A percentile compares a stretch with the other conserved stretches of the same genome.
Evolutionary conservation across 202 grass and related monocot species (phyloP).

Genomic region (Alloteropsis angusta): DNA sequence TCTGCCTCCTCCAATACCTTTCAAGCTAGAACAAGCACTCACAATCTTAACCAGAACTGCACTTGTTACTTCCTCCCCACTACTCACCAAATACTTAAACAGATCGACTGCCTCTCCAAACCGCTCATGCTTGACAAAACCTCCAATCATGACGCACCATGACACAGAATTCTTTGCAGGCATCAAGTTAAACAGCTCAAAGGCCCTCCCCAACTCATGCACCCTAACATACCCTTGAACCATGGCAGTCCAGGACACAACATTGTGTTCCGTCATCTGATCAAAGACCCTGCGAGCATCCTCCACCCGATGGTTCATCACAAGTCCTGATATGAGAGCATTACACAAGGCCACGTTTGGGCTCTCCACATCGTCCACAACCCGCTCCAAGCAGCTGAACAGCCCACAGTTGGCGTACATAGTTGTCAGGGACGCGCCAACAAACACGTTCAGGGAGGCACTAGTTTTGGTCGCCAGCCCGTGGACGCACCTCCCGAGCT

Average conservation of each 20-base stretch:
- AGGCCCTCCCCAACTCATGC: conserved; percentile 14
- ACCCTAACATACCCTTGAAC: conserved; percentile 33
- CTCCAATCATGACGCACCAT: conserved; percentile 65
- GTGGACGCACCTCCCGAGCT: conserved; percentile 34
- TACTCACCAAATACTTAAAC: conserved; percentile 37
- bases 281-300: conserved; percentile 40
- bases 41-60: conserved; percentile 39
- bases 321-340: conserved; percentile 46
- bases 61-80: conserved; percentile 16
- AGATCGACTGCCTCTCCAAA: conserved; percentile 37
- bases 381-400: conserved; percentile 18
- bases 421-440: conserved; percentile 42
- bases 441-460: conserved; percentile 39
- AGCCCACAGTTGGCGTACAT: conserved; percentile 46
- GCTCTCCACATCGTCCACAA: background rate
- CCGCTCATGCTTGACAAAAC: conserved; percentile 27
- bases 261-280: conserved; percentile 31
- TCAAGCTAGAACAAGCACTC: conserved; percentile 38
- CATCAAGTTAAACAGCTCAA: conserved; percentile 47
- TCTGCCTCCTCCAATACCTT: conserved; percentile 36
- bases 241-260: conserved; percentile 63
- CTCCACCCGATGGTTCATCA: conserved; percentile 26
- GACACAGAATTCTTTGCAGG: conserved; percentile 53
- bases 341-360: conserved; percentile 50
- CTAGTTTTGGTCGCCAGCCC: conserved; percentile 29